Base-by-base conservation (phyloP, 306 rosid genomes). In the Cucurbita moschata region DNA sequence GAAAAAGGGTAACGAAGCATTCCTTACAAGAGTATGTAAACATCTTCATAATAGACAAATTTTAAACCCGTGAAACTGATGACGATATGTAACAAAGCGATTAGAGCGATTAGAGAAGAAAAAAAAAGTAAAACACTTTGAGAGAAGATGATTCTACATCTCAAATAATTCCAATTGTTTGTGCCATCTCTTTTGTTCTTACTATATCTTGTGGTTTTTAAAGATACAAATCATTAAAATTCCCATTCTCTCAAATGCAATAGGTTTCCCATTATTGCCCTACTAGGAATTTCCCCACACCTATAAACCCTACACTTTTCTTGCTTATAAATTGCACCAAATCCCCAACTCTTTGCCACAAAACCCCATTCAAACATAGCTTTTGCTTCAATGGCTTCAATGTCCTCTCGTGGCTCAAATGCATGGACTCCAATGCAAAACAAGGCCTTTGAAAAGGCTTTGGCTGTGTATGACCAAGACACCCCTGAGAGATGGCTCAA, bases 401-500 rank as follows among this genome's bases (percentile, higher is more conserved):
- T 42, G 67, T 73, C 77, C 12, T 19, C 77, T 40, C 77, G 21
- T 40, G 67, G 77, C 5, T 73, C 76, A 10, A 40, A 52, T 43
- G 51, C 53, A 18, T 83, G 86, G 86, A 79, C 86, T 9, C 55
- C 75, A 26, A 70, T 74, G 23, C 77, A 83, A 73, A 79, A 79
- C 81, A 83, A 83, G 47, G 19, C 46, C 44, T 79, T 83, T 38
- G 81, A 83, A 57, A 79, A 23, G 37, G 86, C 86, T 4, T 75
- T 83, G 16, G 83, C 86, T 43, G 47, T 68, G 68, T 77, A 69
- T 26, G 86, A 83, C 57, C 77, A 74, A 42, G 83, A 83, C 58
- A 83, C 86, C 14, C 81, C 83, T 7, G 83, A 83, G 8, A 21
- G 86, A 75, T 83, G 86, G 86, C 72, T 73, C 6, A 79, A 83